Base-by-base conservation (phyloP, 768 basidiomycete species). In the Trametes maxima region DNA sequence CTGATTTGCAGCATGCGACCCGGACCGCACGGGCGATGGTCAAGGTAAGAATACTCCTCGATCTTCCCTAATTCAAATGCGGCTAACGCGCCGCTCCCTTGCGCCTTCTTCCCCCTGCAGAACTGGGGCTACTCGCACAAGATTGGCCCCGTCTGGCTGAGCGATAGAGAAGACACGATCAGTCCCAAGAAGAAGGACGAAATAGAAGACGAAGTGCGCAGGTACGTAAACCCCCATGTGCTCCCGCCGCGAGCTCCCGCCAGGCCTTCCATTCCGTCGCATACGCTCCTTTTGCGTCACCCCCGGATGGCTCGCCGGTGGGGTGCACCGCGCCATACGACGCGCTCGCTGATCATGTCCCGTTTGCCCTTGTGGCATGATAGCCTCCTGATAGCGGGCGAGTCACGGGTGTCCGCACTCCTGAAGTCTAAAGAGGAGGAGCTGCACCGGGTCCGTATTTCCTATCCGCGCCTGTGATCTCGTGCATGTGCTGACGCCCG, bases 171-270 rank as follows among this genome's bases (percentile, higher is more conserved):
- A 62, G 84, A 86, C 35, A 78, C 79, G 21, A 77, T 94, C 50
- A 93, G 92, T 67, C 80, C 91, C 0, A 80, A 83, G 56, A 89
- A 90, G 73, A 87, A 85, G 70, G 87, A 91, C 70, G 82, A 88
- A 70, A 95, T 98, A 59, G 96, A 98, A 74, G 81, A 82, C 60
- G 96, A 98, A 78, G 86, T 98, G 39, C 78, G 87, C 67, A 82
- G 77, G 89, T 94, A 72, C 74, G 90, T 82, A 49, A 44, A 8
- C 48, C 39, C 49, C 28, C 52, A 53, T 61, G 44, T 60, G 54
- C 62, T 66, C 63, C 42, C 54, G 48, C 57, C 35, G 46, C 54
- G 28, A 47, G 21, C 42, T 39, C 44, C 48, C 60, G 49, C 54
- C 43, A 51, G 52, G 13, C 21, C 52, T 51, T 50, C 60, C 54